These are phyloP conservation scores for Rhizoclosmatium globosum DNA, from an alignment of 192 early-diverging fungal species.

Conservation along the genomic window DNA sequence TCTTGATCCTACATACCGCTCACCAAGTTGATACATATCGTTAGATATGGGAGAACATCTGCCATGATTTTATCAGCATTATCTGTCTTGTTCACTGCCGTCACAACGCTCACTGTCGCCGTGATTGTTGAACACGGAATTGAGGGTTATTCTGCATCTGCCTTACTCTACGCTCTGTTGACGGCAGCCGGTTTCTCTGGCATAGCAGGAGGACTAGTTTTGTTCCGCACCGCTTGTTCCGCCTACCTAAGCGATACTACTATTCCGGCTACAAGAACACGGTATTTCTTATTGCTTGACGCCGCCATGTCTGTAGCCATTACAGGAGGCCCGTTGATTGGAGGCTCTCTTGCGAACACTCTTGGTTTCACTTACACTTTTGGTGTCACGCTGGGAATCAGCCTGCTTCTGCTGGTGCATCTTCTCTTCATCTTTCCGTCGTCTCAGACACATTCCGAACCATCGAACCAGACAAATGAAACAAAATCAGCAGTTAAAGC, in stretches of 20 bases:
- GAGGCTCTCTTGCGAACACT: not conserved
- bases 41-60: not conserved
- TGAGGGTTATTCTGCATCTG: not conserved
- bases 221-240: constrained; percentile 10
- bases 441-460: not conserved
- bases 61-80: constrained; percentile 6
- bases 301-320: constrained; percentile 11
- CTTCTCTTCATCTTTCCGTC: constrained; percentile 17
- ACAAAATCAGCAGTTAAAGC: not conserved
- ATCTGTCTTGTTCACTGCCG: not conserved
- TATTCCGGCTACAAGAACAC: not conserved
- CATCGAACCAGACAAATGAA: not conserved
- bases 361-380: constrained; percentile 1
- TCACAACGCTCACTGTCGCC: not conserved
- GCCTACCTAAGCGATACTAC: not conserved
- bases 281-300: constrained; percentile 18
- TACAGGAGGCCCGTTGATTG: constrained; percentile 14
- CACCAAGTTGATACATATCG: too few species aligned
- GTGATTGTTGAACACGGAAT: not conserved
- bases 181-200: not conserved
- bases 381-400: not conserved
- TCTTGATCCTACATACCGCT: not conserved
- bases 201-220: not conserved
- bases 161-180: not conserved
- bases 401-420: constrained; percentile 6